Conservation (phyloP, 208 protist genomes). For the Vickermania ingenoplastis region DNA sequence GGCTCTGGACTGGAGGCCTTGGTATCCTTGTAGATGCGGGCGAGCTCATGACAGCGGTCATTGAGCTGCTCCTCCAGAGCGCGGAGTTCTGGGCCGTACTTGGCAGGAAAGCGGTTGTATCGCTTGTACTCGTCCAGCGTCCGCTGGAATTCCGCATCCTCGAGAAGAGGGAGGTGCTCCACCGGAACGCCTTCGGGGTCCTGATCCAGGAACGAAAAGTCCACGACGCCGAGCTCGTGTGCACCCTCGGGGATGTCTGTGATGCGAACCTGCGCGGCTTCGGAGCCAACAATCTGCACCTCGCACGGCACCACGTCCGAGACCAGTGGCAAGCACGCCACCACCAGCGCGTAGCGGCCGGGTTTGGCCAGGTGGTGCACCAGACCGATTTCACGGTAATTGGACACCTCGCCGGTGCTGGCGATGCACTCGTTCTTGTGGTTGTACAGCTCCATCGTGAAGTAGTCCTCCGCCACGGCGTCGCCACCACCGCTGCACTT, state of each 20-base stretch:
- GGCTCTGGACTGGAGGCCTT: slow-evolving; percentile 50
- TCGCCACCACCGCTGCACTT: slow-evolving; percentile 35
- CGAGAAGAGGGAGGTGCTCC: slow-evolving; percentile 35
- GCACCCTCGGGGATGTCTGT: slow-evolving; percentile 58
- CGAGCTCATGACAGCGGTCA: slow-evolving; percentile 10
- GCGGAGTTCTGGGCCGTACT: slow-evolving; percentile 32
- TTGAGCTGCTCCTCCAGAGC: slow-evolving; percentile 36
- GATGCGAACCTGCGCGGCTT: slow-evolving; percentile 53
- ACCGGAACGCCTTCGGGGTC: slow-evolving; percentile 64
- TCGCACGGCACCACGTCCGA: slow-evolving; percentile 37
- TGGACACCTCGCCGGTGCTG: slow-evolving; percentile 36
- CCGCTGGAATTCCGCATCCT: slow-evolving; percentile 38
- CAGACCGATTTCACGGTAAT: slow-evolving; percentile 66
- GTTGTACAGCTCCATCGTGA: slow-evolving; percentile 74
- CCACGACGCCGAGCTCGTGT: slow-evolving; percentile 46
- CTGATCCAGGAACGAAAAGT: slow-evolving; percentile 58
- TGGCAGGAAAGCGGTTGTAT: slow-evolving; percentile 23
- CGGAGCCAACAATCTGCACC: slow-evolving; percentile 50
- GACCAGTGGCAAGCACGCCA: slow-evolving; percentile 26
- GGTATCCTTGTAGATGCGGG: slow-evolving; percentile 18
- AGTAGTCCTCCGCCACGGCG: slow-evolving; percentile 60
- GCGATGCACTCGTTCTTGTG: slow-evolving; percentile 47
- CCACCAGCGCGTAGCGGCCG: slow-evolving; percentile 56
- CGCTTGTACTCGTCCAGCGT: slow-evolving; percentile 33
- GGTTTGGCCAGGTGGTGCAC: slow-evolving; percentile 43